Percentiles rank a stretch among this genome's conserved stretches.
Evolutionary conservation across 2,329 filamentous ascomycete species (phyloP).

Genomic region (Fusarium paranaense): DNA sequence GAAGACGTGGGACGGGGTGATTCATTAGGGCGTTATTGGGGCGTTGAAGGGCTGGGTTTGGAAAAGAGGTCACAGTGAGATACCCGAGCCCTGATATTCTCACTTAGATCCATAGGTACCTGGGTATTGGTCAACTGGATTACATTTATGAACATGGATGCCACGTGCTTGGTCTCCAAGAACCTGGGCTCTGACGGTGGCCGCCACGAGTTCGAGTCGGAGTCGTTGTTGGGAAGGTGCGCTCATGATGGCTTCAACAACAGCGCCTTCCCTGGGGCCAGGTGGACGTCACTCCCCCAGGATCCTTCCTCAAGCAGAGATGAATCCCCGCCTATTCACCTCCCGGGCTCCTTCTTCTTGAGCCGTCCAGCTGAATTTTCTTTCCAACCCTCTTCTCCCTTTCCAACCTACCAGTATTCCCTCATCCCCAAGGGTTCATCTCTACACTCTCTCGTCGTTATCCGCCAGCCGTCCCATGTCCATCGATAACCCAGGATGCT

Average conservation of each 20-base stretch:
- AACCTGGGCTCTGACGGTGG: background rate
- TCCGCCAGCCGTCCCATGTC: background rate
- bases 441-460: background rate
- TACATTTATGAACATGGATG: background rate
- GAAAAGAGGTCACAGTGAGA: conserved; percentile 21
- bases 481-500: conserved; percentile 35
- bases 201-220: background rate
- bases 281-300: background rate
- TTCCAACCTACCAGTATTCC: background rate
- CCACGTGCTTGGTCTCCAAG: background rate
- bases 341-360: background rate
- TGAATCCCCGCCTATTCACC: background rate
- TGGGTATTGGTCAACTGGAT: background rate
- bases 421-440: background rate
- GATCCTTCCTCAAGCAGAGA: background rate
- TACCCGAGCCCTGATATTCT: conserved; percentile 22
- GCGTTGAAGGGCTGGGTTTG: conserved; percentile 19
- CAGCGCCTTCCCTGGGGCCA: background rate
- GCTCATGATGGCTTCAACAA: background rate
- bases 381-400: background rate
- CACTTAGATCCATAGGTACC: background rate
- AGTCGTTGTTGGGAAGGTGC: background rate
- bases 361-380: background rate
- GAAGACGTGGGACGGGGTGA: background rate
- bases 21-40: background rate